These are phyloP conservation scores for Vigna hirtella DNA, from an alignment of 306 rosid genomes.

Conservation along the genomic window DNA sequence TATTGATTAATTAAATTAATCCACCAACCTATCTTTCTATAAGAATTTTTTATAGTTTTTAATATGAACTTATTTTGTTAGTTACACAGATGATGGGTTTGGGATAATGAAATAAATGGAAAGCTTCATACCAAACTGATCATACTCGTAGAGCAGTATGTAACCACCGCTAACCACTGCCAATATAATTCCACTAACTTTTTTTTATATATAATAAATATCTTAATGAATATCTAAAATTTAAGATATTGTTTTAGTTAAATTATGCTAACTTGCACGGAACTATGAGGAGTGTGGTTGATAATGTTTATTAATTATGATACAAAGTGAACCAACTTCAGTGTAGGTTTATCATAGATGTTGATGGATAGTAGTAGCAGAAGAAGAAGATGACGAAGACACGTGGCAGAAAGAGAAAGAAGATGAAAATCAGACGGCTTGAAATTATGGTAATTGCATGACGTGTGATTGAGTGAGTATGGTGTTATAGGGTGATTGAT, in stretches of 20 bases:
- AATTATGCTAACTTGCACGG: neutral
- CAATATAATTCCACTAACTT: neutral
- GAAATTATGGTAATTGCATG: slow-evolving; percentile 35
- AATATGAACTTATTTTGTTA: slow-evolving; percentile 36
- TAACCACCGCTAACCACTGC: neutral
- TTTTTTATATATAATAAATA: no score
- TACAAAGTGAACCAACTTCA: slow-evolving; percentile 4
- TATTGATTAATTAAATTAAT: slow-evolving; percentile 6
- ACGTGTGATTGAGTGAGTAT: slow-evolving; percentile 9
- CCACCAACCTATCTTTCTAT: slow-evolving; percentile 42
- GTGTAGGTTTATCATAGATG: slow-evolving; percentile 35
- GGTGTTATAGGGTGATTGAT: slow-evolving; percentile 33
- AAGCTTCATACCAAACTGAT: slow-evolving; percentile 36
- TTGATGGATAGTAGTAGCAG: neutral
- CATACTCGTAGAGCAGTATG: neutral
- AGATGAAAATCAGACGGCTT: slow-evolving; percentile 36
- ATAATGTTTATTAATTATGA: neutral
- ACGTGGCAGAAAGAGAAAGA: slow-evolving; percentile 50
- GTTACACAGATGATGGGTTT: slow-evolving; percentile 33
- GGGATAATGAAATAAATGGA: slow-evolving; percentile 41
- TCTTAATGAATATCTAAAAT: no score
- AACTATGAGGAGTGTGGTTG: neutral
- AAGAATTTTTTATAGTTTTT: neutral
- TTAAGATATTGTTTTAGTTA: no score
- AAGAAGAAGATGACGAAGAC: slow-evolving; percentile 7